Conservation (phyloP, 352 stramenopile genomes). For the Phytophthora constricta region DNA sequence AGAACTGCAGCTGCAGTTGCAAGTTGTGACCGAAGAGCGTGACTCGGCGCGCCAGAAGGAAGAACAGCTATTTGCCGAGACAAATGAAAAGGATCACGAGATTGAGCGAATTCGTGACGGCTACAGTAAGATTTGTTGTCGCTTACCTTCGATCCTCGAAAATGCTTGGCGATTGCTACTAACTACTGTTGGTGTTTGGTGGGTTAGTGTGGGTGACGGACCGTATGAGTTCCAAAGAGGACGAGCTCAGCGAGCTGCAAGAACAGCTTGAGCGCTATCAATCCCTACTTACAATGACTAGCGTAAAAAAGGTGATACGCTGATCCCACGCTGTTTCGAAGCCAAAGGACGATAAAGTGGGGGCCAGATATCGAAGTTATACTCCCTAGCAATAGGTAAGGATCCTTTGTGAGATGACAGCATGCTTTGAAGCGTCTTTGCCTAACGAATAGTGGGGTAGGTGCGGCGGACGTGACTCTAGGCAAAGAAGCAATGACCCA, state of each 20-base stretch:
- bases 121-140: slow-evolving; percentile 84
- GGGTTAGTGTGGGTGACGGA: slow-evolving; percentile 88
- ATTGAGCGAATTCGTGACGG: slow-evolving; percentile 88
- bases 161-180: too few species aligned
- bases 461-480: slow-evolving; percentile 10
- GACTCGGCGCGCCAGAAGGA: slow-evolving; percentile 85
- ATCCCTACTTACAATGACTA: slow-evolving; percentile 71
- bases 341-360: slow-evolving; percentile 29
- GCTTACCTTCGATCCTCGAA: too few species aligned
- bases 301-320: slow-evolving; percentile 17
- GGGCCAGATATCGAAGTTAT: slow-evolving; percentile 46
- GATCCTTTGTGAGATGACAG: too few species aligned
- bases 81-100: slow-evolving; percentile 88
- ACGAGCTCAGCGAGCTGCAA: slow-evolving; percentile 84
- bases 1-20: slow-evolving; percentile 79
- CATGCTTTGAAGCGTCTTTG: too few species aligned
- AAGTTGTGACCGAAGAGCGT: slow-evolving; percentile 86
- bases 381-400: slow-evolving; percentile 44
- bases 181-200: slow-evolving; percentile 10
- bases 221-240: slow-evolving; percentile 90
- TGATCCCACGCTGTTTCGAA: slow-evolving; percentile 5
- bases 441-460: too few species aligned
- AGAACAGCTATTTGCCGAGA: slow-evolving; percentile 83
- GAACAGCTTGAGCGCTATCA: slow-evolving; percentile 89
- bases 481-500: slow-evolving; percentile 31